phyloP scores from a whole-genome alignment of 2,329 filamentous ascomycete species.

The Aspergillus fructus region DNA sequence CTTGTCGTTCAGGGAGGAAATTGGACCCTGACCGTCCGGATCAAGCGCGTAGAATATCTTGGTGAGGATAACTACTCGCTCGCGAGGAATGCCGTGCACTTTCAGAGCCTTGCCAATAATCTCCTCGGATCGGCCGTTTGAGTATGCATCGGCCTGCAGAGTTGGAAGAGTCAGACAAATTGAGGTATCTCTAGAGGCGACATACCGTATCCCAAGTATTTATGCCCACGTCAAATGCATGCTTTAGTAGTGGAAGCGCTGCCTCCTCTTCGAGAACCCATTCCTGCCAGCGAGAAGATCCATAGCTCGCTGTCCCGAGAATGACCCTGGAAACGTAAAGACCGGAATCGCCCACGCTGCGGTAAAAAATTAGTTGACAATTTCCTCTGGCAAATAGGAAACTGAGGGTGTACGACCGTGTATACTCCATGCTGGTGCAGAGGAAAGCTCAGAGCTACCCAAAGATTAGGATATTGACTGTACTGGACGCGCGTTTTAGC shows the following conservation, averaged over 20 bases:
- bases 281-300: conserved; percentile 34
- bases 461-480: no score
- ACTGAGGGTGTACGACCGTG: no score
- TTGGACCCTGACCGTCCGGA: conserved; percentile 19
- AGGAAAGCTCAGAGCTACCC: no score
- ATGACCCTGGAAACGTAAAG: conserved; percentile 59
- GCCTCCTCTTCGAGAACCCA: conserved; percentile 39
- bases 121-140: conserved; percentile 63
- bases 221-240: conserved; percentile 36
- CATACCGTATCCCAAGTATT: conserved; percentile 44
- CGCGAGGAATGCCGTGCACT: conserved; percentile 63
- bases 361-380: no score
- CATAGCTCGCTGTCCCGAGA: conserved; percentile 54
- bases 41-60: conserved; percentile 54
- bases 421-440: no score
- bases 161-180: no score
- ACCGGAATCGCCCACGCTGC: conserved; percentile 37
- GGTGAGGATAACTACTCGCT: conserved; percentile 63
- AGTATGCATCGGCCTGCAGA: conserved; percentile 40
- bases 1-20: conserved; percentile 19
- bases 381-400: no score
- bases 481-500: no score
- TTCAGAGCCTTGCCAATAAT: conserved; percentile 67
- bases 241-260: conserved; percentile 33
- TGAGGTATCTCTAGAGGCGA: not conserved